Conservation (phyloP, 768 basidiomycete genomes). For the Botryobasidium botryosum region DNA sequence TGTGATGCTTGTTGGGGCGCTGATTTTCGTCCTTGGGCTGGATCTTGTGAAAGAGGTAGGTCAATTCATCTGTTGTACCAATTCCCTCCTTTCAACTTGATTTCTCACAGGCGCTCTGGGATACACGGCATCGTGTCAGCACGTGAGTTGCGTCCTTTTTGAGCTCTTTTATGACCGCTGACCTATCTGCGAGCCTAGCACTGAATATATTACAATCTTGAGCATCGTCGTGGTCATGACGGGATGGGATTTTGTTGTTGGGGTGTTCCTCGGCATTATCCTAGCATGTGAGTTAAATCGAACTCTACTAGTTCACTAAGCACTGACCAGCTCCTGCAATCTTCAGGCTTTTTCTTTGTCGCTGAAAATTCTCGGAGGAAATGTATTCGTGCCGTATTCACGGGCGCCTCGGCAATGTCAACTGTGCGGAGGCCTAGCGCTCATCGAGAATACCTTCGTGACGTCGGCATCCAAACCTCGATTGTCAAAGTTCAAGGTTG, state of each 20-base stretch:
- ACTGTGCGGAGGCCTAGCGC: conserved; percentile 79
- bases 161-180: too few relatives aligned
- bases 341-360: conserved; percentile 83
- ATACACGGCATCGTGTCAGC: conserved; percentile 78
- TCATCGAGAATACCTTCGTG: conserved; percentile 80
- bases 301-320: too few relatives aligned
- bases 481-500: conserved; percentile 73
- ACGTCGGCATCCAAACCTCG: conserved; percentile 81
- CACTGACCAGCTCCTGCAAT: background rate
- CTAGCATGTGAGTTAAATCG: conserved; percentile 53
- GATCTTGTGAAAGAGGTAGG: conserved; percentile 90
- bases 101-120: conserved; percentile 64
- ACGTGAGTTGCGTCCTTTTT: conserved; percentile 34
- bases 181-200: conserved; percentile 28
- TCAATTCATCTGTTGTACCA: background rate
- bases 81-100: background rate
- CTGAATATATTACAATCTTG: conserved; percentile 66
- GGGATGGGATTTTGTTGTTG: conserved; percentile 83
- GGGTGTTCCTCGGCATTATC: conserved; percentile 81
- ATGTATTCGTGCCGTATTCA: conserved; percentile 71
- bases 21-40: conserved; percentile 89
- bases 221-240: conserved; percentile 91
- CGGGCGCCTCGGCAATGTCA: conserved; percentile 71
- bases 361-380: conserved; percentile 75
- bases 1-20: conserved; percentile 75